A percentile compares a stretch with the other conserved stretches of the same genome.
Conservation (phyloP, 306 rosid genomes). For the Sesbania bispinosa region DNA sequence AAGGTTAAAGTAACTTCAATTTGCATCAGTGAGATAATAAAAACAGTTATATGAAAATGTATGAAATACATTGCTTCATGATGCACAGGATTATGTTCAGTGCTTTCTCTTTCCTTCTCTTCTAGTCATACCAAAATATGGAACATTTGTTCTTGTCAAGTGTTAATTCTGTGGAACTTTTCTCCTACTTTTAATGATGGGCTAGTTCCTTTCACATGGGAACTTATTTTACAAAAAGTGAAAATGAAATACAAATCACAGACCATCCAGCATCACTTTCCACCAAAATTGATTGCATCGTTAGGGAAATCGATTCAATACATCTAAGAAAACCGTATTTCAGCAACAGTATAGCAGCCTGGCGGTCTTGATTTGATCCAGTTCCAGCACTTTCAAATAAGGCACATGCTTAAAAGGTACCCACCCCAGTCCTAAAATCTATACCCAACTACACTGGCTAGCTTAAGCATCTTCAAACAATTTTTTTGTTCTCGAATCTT, state of each 20-base stretch:
- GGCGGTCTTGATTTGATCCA: background rate
- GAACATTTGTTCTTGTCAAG: background rate
- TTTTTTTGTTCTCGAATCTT: background rate
- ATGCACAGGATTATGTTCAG: background rate
- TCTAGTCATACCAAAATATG: background rate
- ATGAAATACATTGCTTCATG: background rate
- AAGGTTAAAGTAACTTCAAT: background rate
- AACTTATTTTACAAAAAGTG: background rate
- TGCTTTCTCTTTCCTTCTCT: background rate
- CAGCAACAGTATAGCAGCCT: background rate
- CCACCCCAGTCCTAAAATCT: too few relatives aligned
- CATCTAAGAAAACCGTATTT: background rate
- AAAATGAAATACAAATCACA: background rate
- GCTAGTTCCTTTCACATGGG: background rate
- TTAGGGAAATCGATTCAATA: background rate
- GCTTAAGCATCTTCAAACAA: constrained; percentile 3
- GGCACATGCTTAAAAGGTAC: background rate
- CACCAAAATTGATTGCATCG: background rate
- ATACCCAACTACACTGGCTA: background rate
- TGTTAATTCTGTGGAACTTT: background rate
- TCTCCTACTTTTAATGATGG: background rate
- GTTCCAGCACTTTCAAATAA: background rate
- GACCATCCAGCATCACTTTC: background rate
- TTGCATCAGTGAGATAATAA: background rate
- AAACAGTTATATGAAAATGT: background rate